Evolutionary conservation across 2,329 filamentous ascomycete species (phyloP).

Genomic region (Colletotrichum liriopes): DNA sequence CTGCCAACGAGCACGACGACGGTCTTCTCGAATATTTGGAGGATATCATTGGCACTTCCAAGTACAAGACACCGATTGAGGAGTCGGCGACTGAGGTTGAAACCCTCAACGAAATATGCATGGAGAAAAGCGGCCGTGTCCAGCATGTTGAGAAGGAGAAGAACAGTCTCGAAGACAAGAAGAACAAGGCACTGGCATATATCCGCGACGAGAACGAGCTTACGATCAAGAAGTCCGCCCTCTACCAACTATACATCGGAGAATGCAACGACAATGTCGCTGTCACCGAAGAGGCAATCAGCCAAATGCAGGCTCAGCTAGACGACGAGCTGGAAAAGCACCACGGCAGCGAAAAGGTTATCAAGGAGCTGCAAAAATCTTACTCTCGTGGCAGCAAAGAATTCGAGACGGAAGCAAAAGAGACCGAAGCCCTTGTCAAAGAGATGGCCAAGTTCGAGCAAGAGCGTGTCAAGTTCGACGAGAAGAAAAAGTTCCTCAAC

Average conservation of each 20-base stretch:
- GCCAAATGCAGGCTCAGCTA: constrained; percentile 90
- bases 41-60: constrained; percentile 98
- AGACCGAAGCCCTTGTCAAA: constrained; percentile 83
- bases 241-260: constrained; percentile 92
- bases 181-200: constrained; percentile 91
- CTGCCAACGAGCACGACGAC: constrained; percentile 94
- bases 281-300: constrained; percentile 90
- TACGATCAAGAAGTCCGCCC: constrained; percentile 86
- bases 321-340: constrained; percentile 93
- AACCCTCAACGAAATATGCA: constrained; percentile 91
- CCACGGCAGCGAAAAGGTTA: constrained; percentile 88
- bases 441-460: constrained; percentile 96
- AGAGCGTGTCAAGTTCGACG: constrained; percentile 96
- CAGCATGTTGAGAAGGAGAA: constrained; percentile 99
- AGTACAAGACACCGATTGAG: constrained; percentile 97
- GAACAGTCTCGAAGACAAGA: constrained; percentile 93
- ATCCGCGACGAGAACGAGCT: constrained; percentile 96
- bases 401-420: constrained; percentile 86
- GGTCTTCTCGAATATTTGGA: constrained; percentile 96
- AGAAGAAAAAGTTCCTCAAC: constrained; percentile 94
- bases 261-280: constrained; percentile 91
- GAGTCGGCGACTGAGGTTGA: constrained; percentile 93
- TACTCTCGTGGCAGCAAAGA: constrained; percentile 89
- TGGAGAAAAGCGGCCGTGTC: constrained; percentile 95
- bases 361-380: constrained; percentile 89